Evolutionary conservation across 495 filamentous ascomycete genomes (phyloP), one percentile per base, ranked within the genome.

Genomic region (Penicillium lividum): DNA sequence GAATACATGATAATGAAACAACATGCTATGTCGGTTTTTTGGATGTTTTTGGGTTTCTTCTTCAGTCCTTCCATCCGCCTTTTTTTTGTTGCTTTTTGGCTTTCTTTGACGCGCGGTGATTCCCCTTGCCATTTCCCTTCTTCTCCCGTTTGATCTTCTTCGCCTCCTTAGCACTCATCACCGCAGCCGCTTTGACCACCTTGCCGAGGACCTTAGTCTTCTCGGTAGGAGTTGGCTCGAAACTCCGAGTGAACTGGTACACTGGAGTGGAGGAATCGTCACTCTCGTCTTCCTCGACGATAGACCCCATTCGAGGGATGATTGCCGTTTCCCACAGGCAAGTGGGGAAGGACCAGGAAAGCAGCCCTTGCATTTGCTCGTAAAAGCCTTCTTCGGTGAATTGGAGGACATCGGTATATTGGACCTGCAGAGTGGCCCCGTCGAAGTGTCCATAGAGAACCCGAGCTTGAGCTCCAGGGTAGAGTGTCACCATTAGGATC

Each of bases 381-480:
- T 13, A 33, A 28, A 50, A 50, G 6, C 11, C 11, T 3, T 16
- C 15, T 30, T 52, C 33, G 31, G n/a, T 52, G 8, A 52, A 38
- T 10, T 52, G 31, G 2, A 40, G 13, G 31, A 51, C 33, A 10
- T 43, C 34, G 27, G 55, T 51, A 18, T 44, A 44, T 33, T 57
- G 46, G 8, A 51, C 34, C 7, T 51, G n/a, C 8, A 58, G 29
- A 16, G 34, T 28, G 16, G 22, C n/a, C 6, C 38, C 27, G 30
- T 53, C 56, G 8, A 52, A 47, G 49, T 36, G 28, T 1, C 56
- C 49, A 11, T 13, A 36, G 1, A 58, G n/a, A 5, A 58, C 47
- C 6, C 56, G 56, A 18, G 30, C 49, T 46, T 58, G 28, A 22
- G 38, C 56, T n/a, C 56, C 56, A 4, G 6, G n/a, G 48, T 53